Base-by-base conservation (phyloP, 441 rosid genomes). In the Monsonia emarginata region DNA sequence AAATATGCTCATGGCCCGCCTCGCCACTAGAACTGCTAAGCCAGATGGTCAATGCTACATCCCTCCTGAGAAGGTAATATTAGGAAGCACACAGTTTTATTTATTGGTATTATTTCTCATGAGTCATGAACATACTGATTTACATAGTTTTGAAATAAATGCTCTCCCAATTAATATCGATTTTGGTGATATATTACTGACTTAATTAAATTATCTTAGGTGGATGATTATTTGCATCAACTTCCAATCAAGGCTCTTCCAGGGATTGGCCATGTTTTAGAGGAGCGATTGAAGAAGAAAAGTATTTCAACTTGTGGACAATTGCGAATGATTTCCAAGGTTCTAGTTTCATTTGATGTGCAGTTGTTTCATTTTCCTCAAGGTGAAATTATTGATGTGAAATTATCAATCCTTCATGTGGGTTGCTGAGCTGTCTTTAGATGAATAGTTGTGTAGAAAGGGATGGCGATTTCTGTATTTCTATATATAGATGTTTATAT, bases 1-100 rank as follows among this genome's bases (percentile, higher is more conserved):
- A 36, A 90, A 87, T 79, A 93, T 93, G 96, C 92, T 93, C n/a
- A 78, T 93, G 83, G 97, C 98, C 69, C 96, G 97, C 69, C 88
- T 90, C 68, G 98, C 98, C 75, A 93, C 97, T 42, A 84, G 88
- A 73, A 78, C 84, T 62, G 98, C 98, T 54, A 93, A 93, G 78
- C 97, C 98, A 61, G 76, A 90, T 71, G 97, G 98, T 75, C 98
- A 90, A 80, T 87, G 83, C 69, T 81, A 73, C 75, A 87, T 93
- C 69, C 72, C 88, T 72, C 73, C 79, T 69, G 89, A 81, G 68
- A 80, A 30, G 87, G 97, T 91, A 67, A 19, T 58, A 9, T 24
- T 36, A 5, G 62, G 62, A 58, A 26, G 22, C 16, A 26, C 22
- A 1, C 52, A 44, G 22, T 13, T 68, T 40, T 36, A 62, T 32